Conservation (phyloP, 2,329 filamentous ascomycete genomes). For the Fusarium brachygibbosum region DNA sequence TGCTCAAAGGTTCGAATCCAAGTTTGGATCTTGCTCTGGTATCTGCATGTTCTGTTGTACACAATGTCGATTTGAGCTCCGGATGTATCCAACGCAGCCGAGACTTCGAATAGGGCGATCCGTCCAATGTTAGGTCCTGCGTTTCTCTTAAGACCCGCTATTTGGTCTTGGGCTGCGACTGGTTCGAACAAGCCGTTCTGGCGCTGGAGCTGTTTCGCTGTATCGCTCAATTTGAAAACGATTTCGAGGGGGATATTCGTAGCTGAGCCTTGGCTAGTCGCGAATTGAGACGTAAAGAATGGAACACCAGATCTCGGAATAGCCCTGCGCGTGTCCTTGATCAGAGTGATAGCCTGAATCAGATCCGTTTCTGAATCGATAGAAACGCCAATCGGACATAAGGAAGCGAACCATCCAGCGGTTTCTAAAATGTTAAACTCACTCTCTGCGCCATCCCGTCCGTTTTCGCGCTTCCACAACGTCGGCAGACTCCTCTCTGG, state of each 20-base stretch:
- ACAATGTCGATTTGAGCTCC: slow-evolving; percentile 61
- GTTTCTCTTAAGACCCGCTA: slow-evolving; percentile 58
- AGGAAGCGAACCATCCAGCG: slow-evolving; percentile 71
- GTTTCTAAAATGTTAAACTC: slow-evolving; percentile 68
- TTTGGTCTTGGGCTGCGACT: slow-evolving; percentile 56
- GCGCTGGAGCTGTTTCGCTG: slow-evolving; percentile 62
- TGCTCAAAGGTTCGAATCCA: slow-evolving; percentile 65
- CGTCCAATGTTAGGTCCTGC: slow-evolving; percentile 62
- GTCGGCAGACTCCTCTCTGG: slow-evolving; percentile 64
- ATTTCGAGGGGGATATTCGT: slow-evolving; percentile 68
- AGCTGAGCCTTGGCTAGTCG: slow-evolving; percentile 51
- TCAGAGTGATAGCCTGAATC: slow-evolving; percentile 63
- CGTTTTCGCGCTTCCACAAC: slow-evolving; percentile 68
- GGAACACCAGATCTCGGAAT: slow-evolving; percentile 61
- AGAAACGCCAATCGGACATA: slow-evolving; percentile 65
- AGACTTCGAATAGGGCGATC: slow-evolving; percentile 65
- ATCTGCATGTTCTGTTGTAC: slow-evolving; percentile 58
- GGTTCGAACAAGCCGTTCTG: slow-evolving; percentile 65
- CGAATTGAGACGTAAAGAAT: slow-evolving; percentile 64
- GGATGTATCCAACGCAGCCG: slow-evolving; percentile 60
- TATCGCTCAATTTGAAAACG: slow-evolving; percentile 69
- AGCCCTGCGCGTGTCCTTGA: slow-evolving; percentile 66
- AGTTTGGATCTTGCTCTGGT: slow-evolving; percentile 58
- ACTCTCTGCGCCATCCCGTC: slow-evolving; percentile 59
- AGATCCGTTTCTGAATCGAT: slow-evolving; percentile 62